A percentile compares a stretch with the other conserved stretches of the same genome.
Conservation (phyloP, 2,329 filamentous ascomycete species). For the Furcasterigmium sp. region DNA sequence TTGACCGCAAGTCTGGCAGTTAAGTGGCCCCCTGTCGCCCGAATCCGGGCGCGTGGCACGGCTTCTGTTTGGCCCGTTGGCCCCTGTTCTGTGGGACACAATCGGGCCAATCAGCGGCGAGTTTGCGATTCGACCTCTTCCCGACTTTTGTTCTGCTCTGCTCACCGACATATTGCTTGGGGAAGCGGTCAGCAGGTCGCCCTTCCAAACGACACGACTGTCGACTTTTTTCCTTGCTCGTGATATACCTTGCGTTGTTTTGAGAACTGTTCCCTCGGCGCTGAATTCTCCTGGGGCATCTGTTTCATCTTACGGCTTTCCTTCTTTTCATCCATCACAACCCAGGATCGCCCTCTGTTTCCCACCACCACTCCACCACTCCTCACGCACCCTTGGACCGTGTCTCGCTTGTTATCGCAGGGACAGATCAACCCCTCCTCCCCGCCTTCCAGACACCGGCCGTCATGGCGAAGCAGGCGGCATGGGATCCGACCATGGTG, state of each 20-base stretch:
- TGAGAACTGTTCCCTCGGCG: neutral
- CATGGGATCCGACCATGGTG: slow-evolving; percentile 25
- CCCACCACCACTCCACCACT: neutral
- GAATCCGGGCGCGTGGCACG: no score
- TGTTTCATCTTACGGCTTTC: neutral
- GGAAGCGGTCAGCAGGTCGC: neutral
- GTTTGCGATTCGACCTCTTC: neutral
- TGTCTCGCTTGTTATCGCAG: neutral
- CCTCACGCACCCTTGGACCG: neutral
- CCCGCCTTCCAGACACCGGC: neutral
- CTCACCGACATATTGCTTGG: slow-evolving; percentile 1
- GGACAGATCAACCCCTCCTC: neutral
- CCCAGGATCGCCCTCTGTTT: neutral
- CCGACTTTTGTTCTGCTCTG: neutral
- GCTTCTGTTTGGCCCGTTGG: no score
- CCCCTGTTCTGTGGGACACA: slow-evolving; percentile 51
- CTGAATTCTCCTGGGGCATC: neutral
- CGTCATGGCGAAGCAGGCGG: neutral
- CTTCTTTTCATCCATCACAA: neutral
- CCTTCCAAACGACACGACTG: neutral
- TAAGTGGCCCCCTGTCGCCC: no score
- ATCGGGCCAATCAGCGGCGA: neutral
- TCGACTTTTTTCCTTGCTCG: neutral
- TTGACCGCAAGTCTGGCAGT: no score
- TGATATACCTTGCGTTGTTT: neutral